These are phyloP conservation scores for Podospora pseudoanserina DNA, from an alignment of 495 filamentous ascomycete species.

Conservation along the genomic window DNA sequence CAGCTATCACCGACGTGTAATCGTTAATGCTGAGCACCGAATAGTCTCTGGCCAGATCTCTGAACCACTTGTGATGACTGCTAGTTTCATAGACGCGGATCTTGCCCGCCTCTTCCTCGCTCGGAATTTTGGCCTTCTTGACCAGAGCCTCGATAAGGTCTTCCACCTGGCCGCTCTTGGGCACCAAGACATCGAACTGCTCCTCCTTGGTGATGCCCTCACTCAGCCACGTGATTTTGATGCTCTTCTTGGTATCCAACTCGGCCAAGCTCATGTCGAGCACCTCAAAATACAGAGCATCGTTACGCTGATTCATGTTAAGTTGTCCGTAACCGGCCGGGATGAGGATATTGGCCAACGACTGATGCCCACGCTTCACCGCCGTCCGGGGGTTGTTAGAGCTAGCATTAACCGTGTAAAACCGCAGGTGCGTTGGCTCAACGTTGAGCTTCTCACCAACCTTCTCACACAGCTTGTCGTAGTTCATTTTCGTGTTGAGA, in stretches of 20 bases:
- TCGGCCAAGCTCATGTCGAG: slow-evolving; percentile 92
- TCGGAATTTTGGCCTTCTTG: slow-evolving; percentile 73
- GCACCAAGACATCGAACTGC: slow-evolving; percentile 71
- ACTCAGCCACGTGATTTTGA: slow-evolving; percentile 78
- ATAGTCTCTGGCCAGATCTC: slow-evolving; percentile 61
- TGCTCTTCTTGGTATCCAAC: slow-evolving; percentile 79
- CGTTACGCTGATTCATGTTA: slow-evolving; percentile 63
- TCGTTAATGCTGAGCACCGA: slow-evolving; percentile 74
- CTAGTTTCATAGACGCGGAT: slow-evolving; percentile 78
- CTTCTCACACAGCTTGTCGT: slow-evolving; percentile 83
- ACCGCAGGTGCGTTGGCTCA: slow-evolving; percentile 81
- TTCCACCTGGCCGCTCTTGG: slow-evolving; percentile 70
- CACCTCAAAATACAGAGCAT: slow-evolving; percentile 85
- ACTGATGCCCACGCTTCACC: slow-evolving; percentile 67
- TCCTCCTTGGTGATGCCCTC: slow-evolving; percentile 94
- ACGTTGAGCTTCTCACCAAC: slow-evolving; percentile 73
- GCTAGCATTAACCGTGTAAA: slow-evolving; percentile 73
- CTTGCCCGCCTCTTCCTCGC: slow-evolving; percentile 60
- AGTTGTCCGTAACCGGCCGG: slow-evolving; percentile 50
- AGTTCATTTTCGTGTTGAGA: slow-evolving; percentile 81
- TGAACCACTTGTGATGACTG: slow-evolving; percentile 72
- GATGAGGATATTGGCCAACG: slow-evolving; percentile 65
- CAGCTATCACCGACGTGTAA: slow-evolving; percentile 77
- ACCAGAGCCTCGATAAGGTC: slow-evolving; percentile 72
- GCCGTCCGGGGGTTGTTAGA: slow-evolving; percentile 68